phyloP scores from a whole-genome alignment of 306 rosid genomes.

The Heteromeles arbutifolia region DNA sequence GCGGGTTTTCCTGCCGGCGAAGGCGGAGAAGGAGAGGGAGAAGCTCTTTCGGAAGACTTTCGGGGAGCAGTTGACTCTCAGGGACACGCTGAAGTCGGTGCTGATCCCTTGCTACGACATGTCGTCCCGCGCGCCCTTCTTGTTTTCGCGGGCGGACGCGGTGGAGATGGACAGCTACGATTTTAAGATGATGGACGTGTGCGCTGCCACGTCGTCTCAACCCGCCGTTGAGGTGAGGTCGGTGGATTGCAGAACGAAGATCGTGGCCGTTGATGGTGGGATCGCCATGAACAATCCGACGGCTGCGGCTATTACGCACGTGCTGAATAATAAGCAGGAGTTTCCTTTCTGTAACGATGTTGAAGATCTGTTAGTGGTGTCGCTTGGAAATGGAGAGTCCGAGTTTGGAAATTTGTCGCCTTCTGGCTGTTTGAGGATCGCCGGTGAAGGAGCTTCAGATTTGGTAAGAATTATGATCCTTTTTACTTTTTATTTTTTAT shows the following conservation, averaged over 20 bases:
- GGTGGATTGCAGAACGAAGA: slow-evolving; percentile 58
- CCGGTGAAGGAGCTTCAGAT: slow-evolving; percentile 90
- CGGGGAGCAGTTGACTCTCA: slow-evolving; percentile 54
- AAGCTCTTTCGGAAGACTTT: slow-evolving; percentile 55
- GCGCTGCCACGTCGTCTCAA: slow-evolving; percentile 58
- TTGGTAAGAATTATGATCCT: slow-evolving; percentile 43
- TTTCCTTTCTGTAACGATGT: slow-evolving; percentile 78
- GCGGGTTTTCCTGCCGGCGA: slow-evolving; percentile 31
- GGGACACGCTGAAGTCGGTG: slow-evolving; percentile 80
- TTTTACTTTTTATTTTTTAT: not conserved
- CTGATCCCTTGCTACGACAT: slow-evolving; percentile 93
- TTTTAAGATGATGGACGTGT: slow-evolving; percentile 81
- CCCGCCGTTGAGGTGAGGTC: slow-evolving; percentile 44
- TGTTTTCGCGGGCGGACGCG: slow-evolving; percentile 97
- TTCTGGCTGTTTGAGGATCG: slow-evolving; percentile 47
- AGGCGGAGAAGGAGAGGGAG: slow-evolving; percentile 34
- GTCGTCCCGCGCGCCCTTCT: slow-evolving; percentile 72
- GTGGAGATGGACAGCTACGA: slow-evolving; percentile 84
- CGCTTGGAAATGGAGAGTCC: slow-evolving; percentile 85
- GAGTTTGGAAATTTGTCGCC: slow-evolving; percentile 32
- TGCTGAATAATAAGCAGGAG: slow-evolving; percentile 83
- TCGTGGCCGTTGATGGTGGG: slow-evolving; percentile 75
- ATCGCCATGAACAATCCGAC: slow-evolving; percentile 90
- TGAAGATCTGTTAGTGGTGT: slow-evolving; percentile 65
- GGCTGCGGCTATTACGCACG: slow-evolving; percentile 82